Base-by-base conservation (phyloP, 1,284 basidiomycete genomes). In the Tilletia caries region DNA sequence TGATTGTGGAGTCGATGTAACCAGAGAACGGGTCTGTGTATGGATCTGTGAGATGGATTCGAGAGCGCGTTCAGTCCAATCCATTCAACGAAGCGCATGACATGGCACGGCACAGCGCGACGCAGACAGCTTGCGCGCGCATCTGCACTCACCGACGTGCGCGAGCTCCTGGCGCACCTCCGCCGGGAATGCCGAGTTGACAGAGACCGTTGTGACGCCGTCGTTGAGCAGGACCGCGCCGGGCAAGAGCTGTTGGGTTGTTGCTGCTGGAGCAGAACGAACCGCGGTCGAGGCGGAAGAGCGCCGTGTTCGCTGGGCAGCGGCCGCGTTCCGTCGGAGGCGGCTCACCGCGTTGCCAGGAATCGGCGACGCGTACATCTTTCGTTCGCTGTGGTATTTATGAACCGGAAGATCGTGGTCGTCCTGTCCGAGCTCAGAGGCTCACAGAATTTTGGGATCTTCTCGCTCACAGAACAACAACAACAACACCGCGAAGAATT, bases 21-120 rank as follows among this genome's bases (percentile, higher is more conserved):
- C 76, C 72, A n/a, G 67, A 67, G 48, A 75, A 70, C 0, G 77
- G 76, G 44, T 77, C 75, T 13, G 73, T 70, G 67, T 79, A 79
- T 8, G 74, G 67, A 62, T 79, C 70, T 73, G 54, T 62, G 64
- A 41, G 27, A 29, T 15, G 54, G 25, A 41, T 15, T 6, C 37
- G 37, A 2, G 37, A 41, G 10, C 15, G 8, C 1, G 37, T 10
- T 15, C 8, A 41, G 37, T 6, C 37, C 37, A 62, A 10, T 27
- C 1, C 41, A 25, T 52, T n/a, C n/a, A n/a, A n/a, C n/a, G n/a
- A n/a, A n/a, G n/a, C n/a, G 43, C 18, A n/a, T 29, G 3, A 33
- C 20, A 68, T 37, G 18, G 37, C 27, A 27, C 50, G 15, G 34
- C 29, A 46, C 3, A 23, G 13, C 15, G 37, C 2, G 10, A 41